Evolutionary conservation across 352 stramenopile genomes (phyloP).

Genomic region (Globisporangium mamillatum): DNA sequence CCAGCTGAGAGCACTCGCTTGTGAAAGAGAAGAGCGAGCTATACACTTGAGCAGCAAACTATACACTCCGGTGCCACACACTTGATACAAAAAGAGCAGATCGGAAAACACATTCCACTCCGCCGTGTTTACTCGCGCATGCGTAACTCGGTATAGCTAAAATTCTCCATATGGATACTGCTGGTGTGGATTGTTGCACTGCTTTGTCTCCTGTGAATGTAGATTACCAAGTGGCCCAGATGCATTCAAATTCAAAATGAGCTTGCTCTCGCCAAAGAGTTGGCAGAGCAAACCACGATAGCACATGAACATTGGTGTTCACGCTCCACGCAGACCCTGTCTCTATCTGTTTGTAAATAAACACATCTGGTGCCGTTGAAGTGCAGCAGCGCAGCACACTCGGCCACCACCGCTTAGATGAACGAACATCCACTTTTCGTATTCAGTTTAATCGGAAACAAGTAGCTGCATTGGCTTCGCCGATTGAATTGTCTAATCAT

Average conservation of each 20-base stretch:
- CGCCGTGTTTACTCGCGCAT: not conserved
- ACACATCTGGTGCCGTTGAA: not conserved
- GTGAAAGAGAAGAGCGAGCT: not conserved
- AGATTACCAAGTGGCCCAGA: not conserved
- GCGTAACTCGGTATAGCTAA: not conserved
- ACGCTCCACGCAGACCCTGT: not conserved
- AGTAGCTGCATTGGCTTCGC: not conserved
- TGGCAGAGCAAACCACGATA: not conserved
- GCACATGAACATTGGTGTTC: not conserved
- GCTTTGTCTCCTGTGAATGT: not conserved
- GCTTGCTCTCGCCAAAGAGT: not conserved
- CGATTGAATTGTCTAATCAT: too few relatives aligned
- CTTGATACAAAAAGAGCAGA: not conserved
- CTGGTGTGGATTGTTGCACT: not conserved
- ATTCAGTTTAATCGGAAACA: too few relatives aligned
- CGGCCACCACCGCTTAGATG: not conserved
- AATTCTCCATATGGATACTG: not conserved
- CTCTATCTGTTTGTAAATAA: not conserved
- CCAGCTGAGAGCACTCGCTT: slow-evolving; percentile 3
- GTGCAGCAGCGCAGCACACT: not conserved
- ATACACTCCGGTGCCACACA: not conserved
- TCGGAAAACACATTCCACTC: not conserved
- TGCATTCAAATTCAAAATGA: not conserved
- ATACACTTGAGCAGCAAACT: not conserved
- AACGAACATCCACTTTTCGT: too few relatives aligned